A percentile compares a stretch with the other conserved stretches of the same genome.
Conservation (phyloP, 1,284 basidiomycete genomes). For the Boletellus dicymbophilus region DNA sequence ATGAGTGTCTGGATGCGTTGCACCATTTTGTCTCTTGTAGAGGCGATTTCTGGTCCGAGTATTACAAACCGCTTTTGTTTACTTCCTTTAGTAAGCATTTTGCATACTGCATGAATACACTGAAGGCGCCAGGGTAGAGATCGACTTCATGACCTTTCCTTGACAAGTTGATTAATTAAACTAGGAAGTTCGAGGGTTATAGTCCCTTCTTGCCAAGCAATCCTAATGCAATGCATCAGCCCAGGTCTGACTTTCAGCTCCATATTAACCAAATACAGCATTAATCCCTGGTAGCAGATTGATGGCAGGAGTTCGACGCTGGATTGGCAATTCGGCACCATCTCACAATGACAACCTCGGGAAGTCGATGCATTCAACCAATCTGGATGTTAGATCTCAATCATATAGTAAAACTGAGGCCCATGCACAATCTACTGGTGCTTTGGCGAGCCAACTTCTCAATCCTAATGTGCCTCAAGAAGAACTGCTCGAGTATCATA, state of each 20-base stretch:
- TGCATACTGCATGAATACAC: conserved; percentile 84
- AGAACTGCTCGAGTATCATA: conserved; percentile 80
- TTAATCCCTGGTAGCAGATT: conserved; percentile 42
- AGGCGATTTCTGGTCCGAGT: conserved; percentile 87
- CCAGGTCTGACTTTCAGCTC: conserved; percentile 17
- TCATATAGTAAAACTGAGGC: conserved; percentile 16
- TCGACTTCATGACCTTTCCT: background rate
- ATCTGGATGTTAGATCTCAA: conserved; percentile 31
- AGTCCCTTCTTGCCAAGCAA: conserved; percentile 74
- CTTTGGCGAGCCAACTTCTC: conserved; percentile 62
- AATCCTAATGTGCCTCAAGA: conserved; percentile 65
- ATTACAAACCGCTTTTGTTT: conserved; percentile 86
- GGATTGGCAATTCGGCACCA: conserved; percentile 59
- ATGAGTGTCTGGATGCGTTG: conserved; percentile 57
- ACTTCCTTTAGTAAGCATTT: conserved; percentile 84
- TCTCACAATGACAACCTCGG: conserved; percentile 32
- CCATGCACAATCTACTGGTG: conserved; percentile 64
- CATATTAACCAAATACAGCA: background rate
- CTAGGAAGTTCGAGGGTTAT: conserved; percentile 67
- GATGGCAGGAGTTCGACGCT: conserved; percentile 72
- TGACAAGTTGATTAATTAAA: background rate
- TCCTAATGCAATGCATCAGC: conserved; percentile 30
- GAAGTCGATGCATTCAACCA: conserved; percentile 27
- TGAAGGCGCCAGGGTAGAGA: conserved; percentile 76
- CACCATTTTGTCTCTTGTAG: conserved; percentile 56